Percentiles rank a stretch among this genome's conserved stretches.
phyloP scores from a whole-genome alignment of 306 rosid genomes.

The Vachellia collinsii region DNA sequence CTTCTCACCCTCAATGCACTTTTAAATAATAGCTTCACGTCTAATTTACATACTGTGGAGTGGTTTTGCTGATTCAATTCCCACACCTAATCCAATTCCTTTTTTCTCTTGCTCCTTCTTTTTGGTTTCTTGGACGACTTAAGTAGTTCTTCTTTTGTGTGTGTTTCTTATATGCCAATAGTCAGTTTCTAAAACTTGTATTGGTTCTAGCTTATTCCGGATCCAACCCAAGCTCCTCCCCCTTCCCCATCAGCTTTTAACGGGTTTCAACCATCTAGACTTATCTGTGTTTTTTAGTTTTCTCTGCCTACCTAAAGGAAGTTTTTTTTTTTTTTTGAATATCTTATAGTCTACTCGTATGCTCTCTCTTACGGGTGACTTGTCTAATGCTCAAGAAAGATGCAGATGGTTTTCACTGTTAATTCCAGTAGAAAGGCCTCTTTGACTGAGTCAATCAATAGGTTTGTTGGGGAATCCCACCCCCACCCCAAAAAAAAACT shows the following conservation, averaged over 20 bases:
- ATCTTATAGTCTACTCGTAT: too few relatives aligned
- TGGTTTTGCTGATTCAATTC: neutral
- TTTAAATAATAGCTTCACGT: neutral
- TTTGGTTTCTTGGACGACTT: neutral
- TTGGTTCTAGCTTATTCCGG: neutral
- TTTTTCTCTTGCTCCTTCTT: neutral
- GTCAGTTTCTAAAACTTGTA: neutral
- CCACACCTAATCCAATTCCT: neutral
- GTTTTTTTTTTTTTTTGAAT: too few relatives aligned
- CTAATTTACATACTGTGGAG: neutral
- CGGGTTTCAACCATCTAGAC: neutral
- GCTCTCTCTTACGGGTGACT: too few relatives aligned
- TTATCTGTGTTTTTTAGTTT: neutral
- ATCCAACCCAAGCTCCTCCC: neutral
- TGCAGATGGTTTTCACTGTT: neutral
- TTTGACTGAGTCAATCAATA: too few relatives aligned
- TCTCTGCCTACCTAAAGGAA: neutral
- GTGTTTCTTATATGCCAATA: neutral
- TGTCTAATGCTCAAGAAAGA: neutral
- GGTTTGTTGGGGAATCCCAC: too few relatives aligned
- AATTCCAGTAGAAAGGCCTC: too few relatives aligned
- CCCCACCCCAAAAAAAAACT: too few relatives aligned
- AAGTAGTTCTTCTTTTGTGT: neutral
- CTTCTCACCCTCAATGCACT: neutral
- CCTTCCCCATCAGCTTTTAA: neutral